phyloP scores from a whole-genome alignment of 768 basidiomycete genomes.

The Suillus bovinus region DNA sequence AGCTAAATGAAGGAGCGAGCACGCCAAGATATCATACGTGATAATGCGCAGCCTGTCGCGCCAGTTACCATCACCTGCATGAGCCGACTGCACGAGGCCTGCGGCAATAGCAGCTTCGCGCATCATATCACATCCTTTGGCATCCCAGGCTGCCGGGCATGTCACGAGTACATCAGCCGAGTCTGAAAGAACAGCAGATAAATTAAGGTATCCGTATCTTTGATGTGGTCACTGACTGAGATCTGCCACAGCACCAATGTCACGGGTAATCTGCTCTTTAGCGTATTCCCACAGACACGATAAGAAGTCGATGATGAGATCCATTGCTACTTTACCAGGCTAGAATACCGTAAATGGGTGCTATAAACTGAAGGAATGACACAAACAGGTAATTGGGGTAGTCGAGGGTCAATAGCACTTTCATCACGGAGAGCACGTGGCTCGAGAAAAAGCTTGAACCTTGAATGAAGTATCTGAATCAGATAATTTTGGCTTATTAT shows the following conservation, averaged over 20 bases:
- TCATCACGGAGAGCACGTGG: slow-evolving; percentile 78
- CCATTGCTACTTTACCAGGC: slow-evolving; percentile 73
- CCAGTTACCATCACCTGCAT: slow-evolving; percentile 74
- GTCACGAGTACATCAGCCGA: slow-evolving; percentile 84
- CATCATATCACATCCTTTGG: slow-evolving; percentile 83
- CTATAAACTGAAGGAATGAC: neutral
- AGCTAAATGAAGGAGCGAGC: slow-evolving; percentile 5
- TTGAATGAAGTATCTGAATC: slow-evolving; percentile 16
- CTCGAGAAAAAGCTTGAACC: slow-evolving; percentile 89
- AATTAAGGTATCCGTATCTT: slow-evolving; percentile 5
- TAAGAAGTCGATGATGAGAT: slow-evolving; percentile 84
- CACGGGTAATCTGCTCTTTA: slow-evolving; percentile 81
- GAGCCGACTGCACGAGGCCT: slow-evolving; percentile 71
- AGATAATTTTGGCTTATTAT: too few species aligned
- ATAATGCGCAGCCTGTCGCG: slow-evolving; percentile 82
- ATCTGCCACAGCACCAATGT: slow-evolving; percentile 85
- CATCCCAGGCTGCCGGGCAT: slow-evolving; percentile 92
- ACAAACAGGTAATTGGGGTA: slow-evolving; percentile 73
- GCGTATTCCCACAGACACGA: slow-evolving; percentile 86
- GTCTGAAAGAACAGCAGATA: slow-evolving; percentile 43
- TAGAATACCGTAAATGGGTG: slow-evolving; percentile 31
- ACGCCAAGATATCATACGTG: slow-evolving; percentile 43
- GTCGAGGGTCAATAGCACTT: slow-evolving; percentile 67
- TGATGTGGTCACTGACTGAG: slow-evolving; percentile 52
- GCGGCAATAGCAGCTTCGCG: slow-evolving; percentile 80